These are phyloP conservation scores for Picochlorum sp. DNA, from an alignment of 139 green algal species.

Conservation along the genomic window DNA sequence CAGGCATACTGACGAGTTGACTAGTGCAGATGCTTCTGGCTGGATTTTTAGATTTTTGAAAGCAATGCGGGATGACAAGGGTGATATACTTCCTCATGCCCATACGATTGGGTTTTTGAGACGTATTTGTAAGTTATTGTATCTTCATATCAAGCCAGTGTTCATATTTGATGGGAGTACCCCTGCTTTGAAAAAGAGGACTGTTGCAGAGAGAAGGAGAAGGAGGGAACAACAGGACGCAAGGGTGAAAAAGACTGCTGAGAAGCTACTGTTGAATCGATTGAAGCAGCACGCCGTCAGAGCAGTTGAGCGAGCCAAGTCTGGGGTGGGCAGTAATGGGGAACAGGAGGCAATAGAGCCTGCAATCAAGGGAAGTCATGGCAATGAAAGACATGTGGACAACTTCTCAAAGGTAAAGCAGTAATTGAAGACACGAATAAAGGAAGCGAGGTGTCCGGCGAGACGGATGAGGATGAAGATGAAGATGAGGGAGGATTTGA, in stretches of 20 bases:
- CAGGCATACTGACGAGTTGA: neutral
- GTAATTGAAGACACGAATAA: neutral
- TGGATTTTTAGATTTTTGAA: constrained; percentile 96
- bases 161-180: constrained; percentile 98
- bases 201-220: constrained; percentile 48
- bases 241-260: constrained; percentile 65
- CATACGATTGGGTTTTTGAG: constrained; percentile 96
- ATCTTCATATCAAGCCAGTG: constrained; percentile 82
- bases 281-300: constrained; percentile 55
- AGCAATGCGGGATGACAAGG: constrained; percentile 85
- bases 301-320: neutral
- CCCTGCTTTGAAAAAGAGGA: constrained; percentile 85
- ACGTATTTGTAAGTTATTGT: constrained; percentile 91
- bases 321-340: neutral
- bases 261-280: constrained; percentile 89
- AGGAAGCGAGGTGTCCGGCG: neutral
- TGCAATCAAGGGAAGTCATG: neutral
- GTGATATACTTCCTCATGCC: constrained; percentile 87
- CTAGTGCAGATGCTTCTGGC: constrained; percentile 81
- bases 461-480: neutral
- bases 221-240: constrained; percentile 65
- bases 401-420: too few relatives aligned
- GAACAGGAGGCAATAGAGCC: too few relatives aligned
- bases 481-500: neutral
- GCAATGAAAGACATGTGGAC: neutral